Base-by-base conservation (phyloP, 2,329 filamentous ascomycete genomes). In the Ramichloridium luteum region DNA sequence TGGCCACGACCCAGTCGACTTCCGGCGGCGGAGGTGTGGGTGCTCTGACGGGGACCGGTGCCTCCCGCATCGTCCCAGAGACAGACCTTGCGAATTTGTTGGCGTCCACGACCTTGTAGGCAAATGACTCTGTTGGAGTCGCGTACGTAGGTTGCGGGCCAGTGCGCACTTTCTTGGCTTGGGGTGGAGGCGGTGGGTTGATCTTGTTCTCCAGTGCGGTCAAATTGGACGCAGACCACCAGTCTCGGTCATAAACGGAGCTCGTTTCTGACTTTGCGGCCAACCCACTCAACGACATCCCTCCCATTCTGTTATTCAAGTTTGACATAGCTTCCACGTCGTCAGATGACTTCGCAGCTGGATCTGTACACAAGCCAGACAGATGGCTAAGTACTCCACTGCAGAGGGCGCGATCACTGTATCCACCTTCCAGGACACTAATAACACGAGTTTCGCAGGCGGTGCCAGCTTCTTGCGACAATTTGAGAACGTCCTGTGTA, bases 341-440 rank as follows among this genome's bases (percentile, higher is more conserved):
- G 15, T 34, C 25, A 9, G 32, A 31, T 15, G 32, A 10, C 10
- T 30, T n/a, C 4, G 30, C 28, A 17, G 39, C 30, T 20, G 37
- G 41, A 31, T 30, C 34, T 13, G 35, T 42, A 37, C 74, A 75
- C 23, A 98, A 68, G 4, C 88, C 90, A 45, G 81, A 83, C 12
- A 98, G 55, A 56, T 98, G 90, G 54, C 86, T 93, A 36, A 94
- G 61, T 3, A 94, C 77, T 27, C 90, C 90, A 18, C 84, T 93
- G 31, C 72, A 79, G 29, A 98, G 61, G 6, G 90, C 90, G 36
- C 86, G 74, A 57, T 98, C 83, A 52, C 86, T 94, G 52, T 98
- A 98, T 1, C 90, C 90, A 17, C 90, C 90, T 58, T 98, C 90
- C 13, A 98, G 68, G 2, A 96, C 85, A 54, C 88, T 96, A 50